phyloP scores from a whole-genome alignment of 2,329 filamentous ascomycete species.

The Chaetothyriales sp. region DNA sequence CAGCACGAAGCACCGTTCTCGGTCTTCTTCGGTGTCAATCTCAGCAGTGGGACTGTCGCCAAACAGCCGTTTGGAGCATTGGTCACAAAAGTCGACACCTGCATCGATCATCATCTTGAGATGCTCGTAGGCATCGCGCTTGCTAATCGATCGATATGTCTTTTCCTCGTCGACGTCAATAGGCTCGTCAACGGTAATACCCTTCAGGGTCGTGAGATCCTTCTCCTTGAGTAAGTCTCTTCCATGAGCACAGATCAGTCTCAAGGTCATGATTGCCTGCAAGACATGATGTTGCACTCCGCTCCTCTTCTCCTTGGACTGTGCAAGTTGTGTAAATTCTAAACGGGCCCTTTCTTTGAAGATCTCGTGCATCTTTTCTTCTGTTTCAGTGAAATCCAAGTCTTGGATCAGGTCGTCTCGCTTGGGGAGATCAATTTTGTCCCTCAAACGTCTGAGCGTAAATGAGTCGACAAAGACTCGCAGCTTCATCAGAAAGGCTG shows the following conservation, averaged over 20 bases:
- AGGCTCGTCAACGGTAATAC: conserved; percentile 66
- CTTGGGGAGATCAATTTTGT: conserved; percentile 68
- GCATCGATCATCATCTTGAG: conserved; percentile 72
- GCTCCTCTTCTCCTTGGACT: conserved; percentile 54
- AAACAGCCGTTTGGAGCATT: conserved; percentile 52
- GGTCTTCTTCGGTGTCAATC: conserved; percentile 37
- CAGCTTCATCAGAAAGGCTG: conserved; percentile 68
- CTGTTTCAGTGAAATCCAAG: conserved; percentile 60
- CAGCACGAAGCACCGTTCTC: conserved; percentile 63
- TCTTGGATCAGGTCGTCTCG: conserved; percentile 57
- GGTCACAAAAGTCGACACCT: conserved; percentile 56
- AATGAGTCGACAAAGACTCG: conserved; percentile 87
- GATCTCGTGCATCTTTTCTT: conserved; percentile 64
- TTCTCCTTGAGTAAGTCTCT: conserved; percentile 74
- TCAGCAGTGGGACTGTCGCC: conserved; percentile 30
- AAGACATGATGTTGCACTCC: conserved; percentile 64
- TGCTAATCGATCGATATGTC: conserved; percentile 40
- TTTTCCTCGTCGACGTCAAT: conserved; percentile 75
- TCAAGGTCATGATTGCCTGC: conserved; percentile 75
- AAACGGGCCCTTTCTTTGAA: conserved; percentile 70
- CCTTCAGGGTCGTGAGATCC: conserved; percentile 65
- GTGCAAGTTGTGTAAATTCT: conserved; percentile 59
- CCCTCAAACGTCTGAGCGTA: conserved; percentile 78
- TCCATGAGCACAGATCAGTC: conserved; percentile 86
- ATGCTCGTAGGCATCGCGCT: conserved; percentile 69